Evolutionary conservation across 2,329 filamentous ascomycete genomes (phyloP).

Genomic region (Colletotrichum echinochloae): DNA sequence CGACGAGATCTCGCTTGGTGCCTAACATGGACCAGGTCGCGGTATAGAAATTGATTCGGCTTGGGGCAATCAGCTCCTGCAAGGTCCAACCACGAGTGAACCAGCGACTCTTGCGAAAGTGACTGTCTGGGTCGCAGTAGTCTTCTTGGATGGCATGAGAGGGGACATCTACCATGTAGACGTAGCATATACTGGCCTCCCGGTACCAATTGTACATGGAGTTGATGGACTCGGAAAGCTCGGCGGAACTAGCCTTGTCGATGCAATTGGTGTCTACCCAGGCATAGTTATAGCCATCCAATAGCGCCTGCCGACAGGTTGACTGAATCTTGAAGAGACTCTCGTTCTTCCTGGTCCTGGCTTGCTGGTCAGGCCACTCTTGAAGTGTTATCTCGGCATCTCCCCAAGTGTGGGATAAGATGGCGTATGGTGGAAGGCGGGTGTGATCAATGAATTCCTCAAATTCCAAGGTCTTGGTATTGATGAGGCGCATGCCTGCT

Average conservation of each 20-base stretch:
- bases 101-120: slow-evolving; percentile 28
- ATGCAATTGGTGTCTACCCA: slow-evolving; percentile 24
- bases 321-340: not conserved
- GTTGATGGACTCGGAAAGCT: slow-evolving; percentile 35
- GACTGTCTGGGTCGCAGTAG: not conserved
- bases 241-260: slow-evolving; percentile 28
- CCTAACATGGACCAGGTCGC: slow-evolving; percentile 28
- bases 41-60: slow-evolving; percentile 22
- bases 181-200: slow-evolving; percentile 41
- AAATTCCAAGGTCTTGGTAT: not conserved
- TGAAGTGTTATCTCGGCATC: slow-evolving; percentile 27
- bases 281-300: not conserved
- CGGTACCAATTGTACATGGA: slow-evolving; percentile 42
- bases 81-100: slow-evolving; percentile 41
- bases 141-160: not conserved
- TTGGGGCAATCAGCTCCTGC: slow-evolving; percentile 39
- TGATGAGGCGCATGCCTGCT: slow-evolving; percentile 28
- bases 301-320: not conserved
- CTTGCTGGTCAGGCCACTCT: not conserved
- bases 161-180: slow-evolving; percentile 41
- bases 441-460: not conserved
- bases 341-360: not conserved
- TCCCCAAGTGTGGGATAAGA: slow-evolving; percentile 38
- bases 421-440: slow-evolving; percentile 22
- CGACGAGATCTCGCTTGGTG: not conserved